Evolutionary conservation across 169 alveolate species (phyloP), one percentile per base, ranked within the genome.

Genomic region (Plasmodium adleri): DNA sequence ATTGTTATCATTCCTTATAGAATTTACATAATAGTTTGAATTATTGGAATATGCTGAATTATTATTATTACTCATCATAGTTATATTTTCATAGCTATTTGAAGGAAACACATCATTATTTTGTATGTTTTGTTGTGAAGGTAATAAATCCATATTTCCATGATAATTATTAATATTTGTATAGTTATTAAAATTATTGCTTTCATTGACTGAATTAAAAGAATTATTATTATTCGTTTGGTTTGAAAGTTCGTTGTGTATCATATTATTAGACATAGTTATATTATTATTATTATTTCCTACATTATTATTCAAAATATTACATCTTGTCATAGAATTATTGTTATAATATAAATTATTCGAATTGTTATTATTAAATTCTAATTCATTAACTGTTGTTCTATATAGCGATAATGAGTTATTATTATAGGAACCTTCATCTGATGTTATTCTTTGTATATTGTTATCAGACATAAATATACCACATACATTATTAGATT

Each of bases 361-460:
- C 17, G 26, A 24, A 67, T 67, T 43, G 22, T 70, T 13, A 70
- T 70, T 45, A 45, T 20, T 15, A 70, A 39, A 39, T 39, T 39
- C 47, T 39, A 39, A 39, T 39, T 9, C 47, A 39, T 6, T 39
- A 39, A 39, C 47, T 39, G 9, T 9, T 39, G 47, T 39, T 39
- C 10, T 39, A 5, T 39, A 39, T 39, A 39, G 1, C 2, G 47
- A 39, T 39, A 9, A 39, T 6, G 47, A 5, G 47, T 39, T 39
- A 39, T 39, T 39, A 39, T 39, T 39, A 39, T 39, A 39, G 47
- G 5, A 39, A 39, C 7, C 47, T 39, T 0, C 47, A 39, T 39
- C 5, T 39, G 47, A 39, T 39, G 47, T 39, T 39, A 39, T 39
- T 5, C 47, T 39, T 39, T 39, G 47, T 6, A 39, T 39, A 39